Conservation (phyloP, 805 yeast species). For the Candida maltosa region DNA sequence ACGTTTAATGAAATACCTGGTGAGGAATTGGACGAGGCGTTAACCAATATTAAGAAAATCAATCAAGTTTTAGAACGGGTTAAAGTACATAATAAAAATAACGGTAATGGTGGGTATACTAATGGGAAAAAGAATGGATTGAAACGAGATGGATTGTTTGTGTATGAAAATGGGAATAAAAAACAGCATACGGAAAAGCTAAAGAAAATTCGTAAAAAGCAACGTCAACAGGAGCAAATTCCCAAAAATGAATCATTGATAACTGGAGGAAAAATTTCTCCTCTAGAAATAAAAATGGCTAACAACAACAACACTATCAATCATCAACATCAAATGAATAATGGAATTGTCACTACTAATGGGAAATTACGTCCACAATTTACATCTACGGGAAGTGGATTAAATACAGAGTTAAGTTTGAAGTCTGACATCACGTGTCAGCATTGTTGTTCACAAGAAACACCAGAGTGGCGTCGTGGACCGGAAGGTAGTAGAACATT, state of each 20-base stretch:
- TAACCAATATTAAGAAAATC: conserved; percentile 4
- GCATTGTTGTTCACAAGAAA: conserved; percentile 71
- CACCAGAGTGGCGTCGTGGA: conserved; percentile 94
- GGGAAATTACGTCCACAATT: background rate
- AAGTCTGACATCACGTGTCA: conserved; percentile 14
- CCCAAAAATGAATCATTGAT: background rate
- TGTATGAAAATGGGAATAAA: background rate
- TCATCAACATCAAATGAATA: conserved; percentile 4
- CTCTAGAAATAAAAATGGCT: conserved; percentile 6
- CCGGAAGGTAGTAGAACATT: conserved; percentile 79
- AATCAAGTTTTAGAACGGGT: conserved; percentile 6
- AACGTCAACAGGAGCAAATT: no score
- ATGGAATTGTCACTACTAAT: no score
- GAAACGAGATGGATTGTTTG: background rate
- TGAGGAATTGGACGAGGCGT: conserved; percentile 6
- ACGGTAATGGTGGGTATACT: no score
- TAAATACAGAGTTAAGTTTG: conserved; percentile 16
- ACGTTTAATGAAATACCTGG: conserved; percentile 1
- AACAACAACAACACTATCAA: background rate
- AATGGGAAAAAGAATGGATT: background rate
- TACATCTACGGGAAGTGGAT: conserved; percentile 10
- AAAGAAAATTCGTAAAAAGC: conserved; percentile 4
- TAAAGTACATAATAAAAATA: conserved; percentile 3
- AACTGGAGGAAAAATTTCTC: conserved; percentile 10
- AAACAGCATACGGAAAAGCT: background rate